Base-by-base conservation (phyloP, 2,329 filamentous ascomycete species). In the Colletotrichum incanum region DNA sequence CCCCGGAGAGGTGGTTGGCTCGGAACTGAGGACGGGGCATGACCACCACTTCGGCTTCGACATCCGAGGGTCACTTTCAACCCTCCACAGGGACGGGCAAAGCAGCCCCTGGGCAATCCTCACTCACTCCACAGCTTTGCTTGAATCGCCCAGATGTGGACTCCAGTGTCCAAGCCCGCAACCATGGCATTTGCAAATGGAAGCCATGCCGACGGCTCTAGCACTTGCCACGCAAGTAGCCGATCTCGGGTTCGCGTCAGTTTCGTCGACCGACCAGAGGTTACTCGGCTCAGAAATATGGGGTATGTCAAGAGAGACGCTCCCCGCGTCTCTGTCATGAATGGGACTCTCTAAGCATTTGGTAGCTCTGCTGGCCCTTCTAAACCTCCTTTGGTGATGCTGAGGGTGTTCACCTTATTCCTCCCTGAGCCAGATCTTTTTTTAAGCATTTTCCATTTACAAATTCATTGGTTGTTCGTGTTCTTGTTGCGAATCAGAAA, bases 41-140 rank as follows among this genome's bases (percentile, higher is more conserved):
- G 20, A 3, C 16, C 18, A 34, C 8, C 4, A 11, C 20, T 41
- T 62, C 65, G 65, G 65, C 56, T 62, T 28, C 37, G 23, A 67
- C n/a, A 61, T 54, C 65, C 65, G 65, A 61, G 65, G 56, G 26
- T 3, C 16, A 39, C 45, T 11, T 67, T 37, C 11, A 1, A 41
- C 26, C 20, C 34, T 23, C 16, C 31, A 18, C 5, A 28, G 11
- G 12, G 11, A 23, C 20, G 7, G n/a, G 41, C 41, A 20, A 23
- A 49, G 45, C 9, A n/a, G 45, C 45, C n/a, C n/a, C 8, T 49
- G 6, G 8, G n/a, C 2, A 12, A 11, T 23, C 2, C 1, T 43
- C 41, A 12, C 12, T 18, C 14, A 18, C 41, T 43, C 16, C 41
- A 11, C 14, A 2, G 41, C 41, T 43, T 16, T 16, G 41, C 11